Percentiles rank a stretch among this genome's conserved stretches.
phyloP scores from a whole-genome alignment of 2,329 filamentous ascomycete species.

The Penicillium sp. region DNA sequence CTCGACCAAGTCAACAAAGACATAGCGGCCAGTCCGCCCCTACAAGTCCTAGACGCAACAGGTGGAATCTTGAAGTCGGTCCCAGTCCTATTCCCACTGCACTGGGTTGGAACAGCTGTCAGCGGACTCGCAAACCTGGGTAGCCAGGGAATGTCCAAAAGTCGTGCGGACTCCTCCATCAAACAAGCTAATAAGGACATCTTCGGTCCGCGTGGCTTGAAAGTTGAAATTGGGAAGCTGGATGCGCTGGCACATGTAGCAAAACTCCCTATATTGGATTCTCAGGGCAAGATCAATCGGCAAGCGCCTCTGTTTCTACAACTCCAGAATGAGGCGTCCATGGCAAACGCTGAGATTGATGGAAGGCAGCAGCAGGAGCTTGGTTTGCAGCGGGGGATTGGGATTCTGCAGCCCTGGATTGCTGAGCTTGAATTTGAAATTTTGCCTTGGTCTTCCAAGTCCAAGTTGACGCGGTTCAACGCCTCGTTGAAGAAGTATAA shows the following conservation, averaged over 20 bases:
- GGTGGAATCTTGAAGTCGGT: conserved; percentile 25
- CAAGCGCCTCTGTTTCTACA: conserved; percentile 17
- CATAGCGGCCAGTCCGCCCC: conserved; percentile 24
- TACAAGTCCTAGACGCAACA: conserved; percentile 27
- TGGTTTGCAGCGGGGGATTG: conserved; percentile 14
- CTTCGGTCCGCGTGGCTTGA: conserved; percentile 24
- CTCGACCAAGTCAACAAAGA: conserved; percentile 28
- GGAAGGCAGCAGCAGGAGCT: conserved; percentile 8
- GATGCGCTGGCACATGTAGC: conserved; percentile 28
- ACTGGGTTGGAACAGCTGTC: conserved; percentile 24
- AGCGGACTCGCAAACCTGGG: conserved; percentile 24
- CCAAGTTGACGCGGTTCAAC: conserved; percentile 24
- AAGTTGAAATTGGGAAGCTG: conserved; percentile 27
- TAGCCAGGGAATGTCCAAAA: conserved; percentile 22
- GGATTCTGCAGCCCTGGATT: conserved; percentile 27
- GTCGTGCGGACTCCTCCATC: conserved; percentile 22
- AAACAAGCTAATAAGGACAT: conserved; percentile 26
- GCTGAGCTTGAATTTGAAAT: conserved; percentile 22
- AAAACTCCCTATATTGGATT: conserved; percentile 25
- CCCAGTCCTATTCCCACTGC: conserved; percentile 23
- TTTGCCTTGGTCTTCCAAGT: conserved; percentile 22
- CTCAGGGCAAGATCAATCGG: conserved; percentile 22
- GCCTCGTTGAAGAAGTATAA: conserved; percentile 24
- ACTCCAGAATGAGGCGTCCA: conserved; percentile 1
- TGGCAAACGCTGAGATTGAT: not conserved